phyloP scores from a whole-genome alignment of 495 filamentous ascomycete species.

The Paragyromitra xinjiangensis region DNA sequence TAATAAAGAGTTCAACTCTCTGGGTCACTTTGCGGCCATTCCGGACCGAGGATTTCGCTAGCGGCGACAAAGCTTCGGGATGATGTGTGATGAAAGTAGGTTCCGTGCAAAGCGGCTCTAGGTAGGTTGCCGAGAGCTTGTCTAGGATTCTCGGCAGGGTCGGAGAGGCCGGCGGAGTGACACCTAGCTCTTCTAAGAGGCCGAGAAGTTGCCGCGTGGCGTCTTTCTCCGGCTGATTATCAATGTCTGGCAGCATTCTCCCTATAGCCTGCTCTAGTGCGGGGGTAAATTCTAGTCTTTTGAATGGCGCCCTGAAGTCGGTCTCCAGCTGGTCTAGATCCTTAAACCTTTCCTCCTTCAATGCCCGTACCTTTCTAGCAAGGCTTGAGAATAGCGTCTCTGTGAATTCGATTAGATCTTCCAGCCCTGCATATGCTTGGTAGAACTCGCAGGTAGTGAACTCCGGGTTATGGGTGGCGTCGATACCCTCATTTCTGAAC shows the following conservation, averaged over 20 bases:
- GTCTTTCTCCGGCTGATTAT: constrained; percentile 58
- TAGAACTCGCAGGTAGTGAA: constrained; percentile 99
- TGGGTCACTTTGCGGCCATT: constrained; percentile 67
- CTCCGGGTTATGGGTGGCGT: constrained; percentile 94
- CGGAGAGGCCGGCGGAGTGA: constrained; percentile 64
- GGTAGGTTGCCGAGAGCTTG: constrained; percentile 74
- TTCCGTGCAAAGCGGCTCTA: constrained; percentile 73
- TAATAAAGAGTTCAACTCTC: constrained; percentile 87
- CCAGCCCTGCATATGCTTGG: constrained; percentile 78
- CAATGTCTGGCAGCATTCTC: constrained; percentile 74
- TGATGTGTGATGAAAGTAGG: constrained; percentile 94
- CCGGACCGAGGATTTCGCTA: constrained; percentile 77
- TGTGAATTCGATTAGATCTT: constrained; percentile 77
- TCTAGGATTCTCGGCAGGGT: constrained; percentile 86
- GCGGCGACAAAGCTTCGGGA: constrained; percentile 87
- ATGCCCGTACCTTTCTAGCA: constrained; percentile 62
- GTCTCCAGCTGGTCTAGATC: constrained; percentile 54
- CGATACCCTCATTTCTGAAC: constrained; percentile 95
- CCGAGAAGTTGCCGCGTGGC: constrained; percentile 67
- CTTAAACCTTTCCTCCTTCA: constrained; percentile 67
- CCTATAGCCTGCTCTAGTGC: constrained; percentile 73
- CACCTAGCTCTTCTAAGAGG: constrained; percentile 62
- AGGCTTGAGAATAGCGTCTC: constrained; percentile 72
- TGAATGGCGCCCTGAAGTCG: constrained; percentile 62
- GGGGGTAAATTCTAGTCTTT: constrained; percentile 79